Evolutionary conservation across 768 basidiomycete species (phyloP).

Genomic region (Termitomyces sp.): DNA sequence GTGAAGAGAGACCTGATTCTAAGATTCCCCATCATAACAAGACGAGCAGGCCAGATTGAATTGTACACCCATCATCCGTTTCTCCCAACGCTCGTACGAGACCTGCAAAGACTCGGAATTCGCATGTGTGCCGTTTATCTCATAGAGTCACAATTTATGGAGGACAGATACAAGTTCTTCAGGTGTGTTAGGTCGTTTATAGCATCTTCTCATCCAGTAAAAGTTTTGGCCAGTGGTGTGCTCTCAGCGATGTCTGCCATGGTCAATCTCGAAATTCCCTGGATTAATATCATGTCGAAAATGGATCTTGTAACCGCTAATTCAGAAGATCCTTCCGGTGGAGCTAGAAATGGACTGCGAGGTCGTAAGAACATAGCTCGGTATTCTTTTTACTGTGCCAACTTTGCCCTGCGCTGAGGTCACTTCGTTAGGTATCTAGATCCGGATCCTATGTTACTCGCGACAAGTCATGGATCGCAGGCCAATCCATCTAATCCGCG

Average conservation of each 20-base stretch:
- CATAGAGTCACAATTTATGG: conserved; percentile 99
- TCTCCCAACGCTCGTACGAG: conserved; percentile 82
- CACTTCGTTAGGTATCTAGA: conserved; percentile 72
- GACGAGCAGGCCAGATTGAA: conserved; percentile 83
- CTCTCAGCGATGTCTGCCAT: conserved; percentile 98
- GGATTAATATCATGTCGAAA: conserved; percentile 98
- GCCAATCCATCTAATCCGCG: conserved; percentile 58
- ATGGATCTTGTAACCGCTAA: conserved; percentile 90
- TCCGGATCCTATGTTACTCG: conserved; percentile 87
- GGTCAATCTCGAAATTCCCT: conserved; percentile 95
- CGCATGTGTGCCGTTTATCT: conserved; percentile 88
- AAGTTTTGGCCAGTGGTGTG: conserved; percentile 60
- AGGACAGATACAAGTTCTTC: conserved; percentile 98
- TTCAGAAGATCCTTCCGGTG: conserved; percentile 52
- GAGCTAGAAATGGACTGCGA: conserved; percentile 68
- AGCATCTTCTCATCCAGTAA: background rate
- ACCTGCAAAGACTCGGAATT: conserved; percentile 71
- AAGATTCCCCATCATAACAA: background rate
- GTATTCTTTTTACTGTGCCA: conserved; percentile 29
- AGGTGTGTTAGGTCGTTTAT: conserved; percentile 38
- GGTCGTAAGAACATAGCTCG: conserved; percentile 79
- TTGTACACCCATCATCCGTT: conserved; percentile 98
- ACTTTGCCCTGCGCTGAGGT: background rate
- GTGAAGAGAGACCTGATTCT: conserved; percentile 30
- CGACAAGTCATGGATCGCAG: conserved; percentile 56